Evolutionary conservation across 805 yeast species (phyloP), one percentile per base, ranked within the genome.

Genomic region (Saccharomycopsis sp.): DNA sequence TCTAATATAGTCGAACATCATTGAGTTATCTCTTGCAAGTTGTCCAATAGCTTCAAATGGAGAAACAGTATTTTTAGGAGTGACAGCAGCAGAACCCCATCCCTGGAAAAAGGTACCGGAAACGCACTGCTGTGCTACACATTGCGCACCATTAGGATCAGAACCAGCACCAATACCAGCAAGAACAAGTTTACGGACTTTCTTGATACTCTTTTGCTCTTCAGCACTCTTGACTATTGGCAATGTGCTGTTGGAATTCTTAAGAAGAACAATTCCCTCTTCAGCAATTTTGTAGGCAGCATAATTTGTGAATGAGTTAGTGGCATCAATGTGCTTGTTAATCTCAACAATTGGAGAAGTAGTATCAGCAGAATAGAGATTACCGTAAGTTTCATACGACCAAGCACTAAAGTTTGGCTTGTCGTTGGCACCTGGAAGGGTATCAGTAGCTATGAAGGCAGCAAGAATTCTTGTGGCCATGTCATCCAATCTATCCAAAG

Each of bases 51-150:
- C 85, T 65, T 82, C 85, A 59, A 74, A 74, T 0, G 87, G 87
- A 0, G 86, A 78, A n/a, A 81, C 73, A 2, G 81, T 79, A 65
- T 72, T 80, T 1, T 85, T 84, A 50, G 80, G 77, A 62, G 75
- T 78, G 15, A 78, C 84, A 9, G 84, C 74, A 0, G 86, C 83
- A 2, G 87, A 83, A 0, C 88, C 89, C 84, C 87, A 81, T 14
- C 87, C 87, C 34, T 79, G 74, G 38, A 81, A 78, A 49, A 83
- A 65, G 1, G 81, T 77, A 1, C 88, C 89, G 58, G 78, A 75
- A 9, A 73, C 73, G 60, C 82, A 76, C 53, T 73, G 75, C 65
- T 78, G 81, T 65, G 82, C 86, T 59, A 73, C 76, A 58, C 82
- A 78, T 63, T 78, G 80, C 62, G 79, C 75, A 0, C 87, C 87